Evolutionary conservation across 1,284 basidiomycete species (phyloP), one percentile per base, ranked within the genome.

Genomic region (Leccinum fuscescens): DNA sequence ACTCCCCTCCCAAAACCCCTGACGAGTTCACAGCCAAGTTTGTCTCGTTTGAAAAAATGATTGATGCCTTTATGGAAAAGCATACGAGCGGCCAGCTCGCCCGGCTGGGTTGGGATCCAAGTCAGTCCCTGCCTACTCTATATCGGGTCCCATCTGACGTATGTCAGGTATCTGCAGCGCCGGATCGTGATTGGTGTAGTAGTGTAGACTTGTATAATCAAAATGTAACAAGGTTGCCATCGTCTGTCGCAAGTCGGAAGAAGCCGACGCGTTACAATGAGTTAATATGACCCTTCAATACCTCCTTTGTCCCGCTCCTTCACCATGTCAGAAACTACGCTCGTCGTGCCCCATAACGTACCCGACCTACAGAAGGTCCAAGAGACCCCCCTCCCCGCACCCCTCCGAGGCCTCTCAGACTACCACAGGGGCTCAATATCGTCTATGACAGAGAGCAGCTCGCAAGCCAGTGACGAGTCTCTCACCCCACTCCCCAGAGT

Each of bases 341-440:
- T 62, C 59, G 78, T 77, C 48, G 29, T 54, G 3, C 3, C 27
- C 8, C 14, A n/a, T 33, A 17, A 49, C 22, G 14, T 35, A 29
- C 9, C 50, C 8, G 31, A 29, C 4, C 15, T 33, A 4, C 31
- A 57, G 3, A 69, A 69, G 33, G 31, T 53, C 4, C 33, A 49
- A 2, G 66, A 72, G n/a, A n/a, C 42, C 51, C 55, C 33, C 3
- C n/a, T 57, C 2, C 3, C 52, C 9, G 8, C 42, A n/a, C 57
- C 62, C 31, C 55, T 64, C 52, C 62, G 4, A 56, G 8, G 64
- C 54, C 35, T 69, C 54, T 68, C 71, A 15, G 66, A 72, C 48
- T 76, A 73, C 59, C 79, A 85, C 64, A 78, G 84, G 58, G 83
- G 79, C 6, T 89, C 86, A 2, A 81, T 88, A 70, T 89, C 87